Evolutionary conservation across 2,329 filamentous ascomycete species (phyloP).

Genomic region (Aschersonia sp.): DNA sequence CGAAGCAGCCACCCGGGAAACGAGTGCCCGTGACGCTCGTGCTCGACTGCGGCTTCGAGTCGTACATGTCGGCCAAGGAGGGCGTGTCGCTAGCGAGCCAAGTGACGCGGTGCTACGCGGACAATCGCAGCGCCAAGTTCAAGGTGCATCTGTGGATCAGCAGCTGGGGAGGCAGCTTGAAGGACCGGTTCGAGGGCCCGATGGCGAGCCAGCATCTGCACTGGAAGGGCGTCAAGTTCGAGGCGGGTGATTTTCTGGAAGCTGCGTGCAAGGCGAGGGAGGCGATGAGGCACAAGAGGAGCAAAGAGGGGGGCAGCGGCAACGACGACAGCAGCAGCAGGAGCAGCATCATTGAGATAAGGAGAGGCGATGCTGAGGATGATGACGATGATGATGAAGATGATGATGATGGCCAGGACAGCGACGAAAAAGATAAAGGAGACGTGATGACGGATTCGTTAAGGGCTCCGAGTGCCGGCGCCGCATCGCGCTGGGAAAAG

Average conservation of each 20-base stretch:
- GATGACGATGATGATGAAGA: too few species aligned
- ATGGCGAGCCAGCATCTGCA: slow-evolving; percentile 55
- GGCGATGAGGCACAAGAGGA: slow-evolving; percentile 37
- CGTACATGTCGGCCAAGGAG: slow-evolving; percentile 79
- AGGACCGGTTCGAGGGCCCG: slow-evolving; percentile 64
- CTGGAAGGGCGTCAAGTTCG: slow-evolving; percentile 68
- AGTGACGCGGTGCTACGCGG: slow-evolving; percentile 76
- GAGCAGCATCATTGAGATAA: slow-evolving; percentile 32
- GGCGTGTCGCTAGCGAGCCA: slow-evolving; percentile 70
- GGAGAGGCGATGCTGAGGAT: slow-evolving; percentile 32
- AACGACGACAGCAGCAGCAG: too few species aligned
- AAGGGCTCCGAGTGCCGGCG: neutral
- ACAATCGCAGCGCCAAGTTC: slow-evolving; percentile 58
- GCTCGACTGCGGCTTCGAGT: slow-evolving; percentile 84
- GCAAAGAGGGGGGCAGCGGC: too few species aligned
- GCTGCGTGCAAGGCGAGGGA: slow-evolving; percentile 51
- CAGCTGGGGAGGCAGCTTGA: slow-evolving; percentile 62
- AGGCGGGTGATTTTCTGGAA: slow-evolving; percentile 58
- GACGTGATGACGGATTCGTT: neutral
- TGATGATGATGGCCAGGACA: too few species aligned
- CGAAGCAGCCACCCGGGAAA: slow-evolving; percentile 17
- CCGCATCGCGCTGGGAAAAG: slow-evolving; percentile 9
- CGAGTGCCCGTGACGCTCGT: slow-evolving; percentile 67
- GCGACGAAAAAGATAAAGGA: neutral
- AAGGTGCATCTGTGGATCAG: slow-evolving; percentile 61